Conservation (phyloP, 2,329 filamentous ascomycete species). For the Monosporascus sp. region DNA sequence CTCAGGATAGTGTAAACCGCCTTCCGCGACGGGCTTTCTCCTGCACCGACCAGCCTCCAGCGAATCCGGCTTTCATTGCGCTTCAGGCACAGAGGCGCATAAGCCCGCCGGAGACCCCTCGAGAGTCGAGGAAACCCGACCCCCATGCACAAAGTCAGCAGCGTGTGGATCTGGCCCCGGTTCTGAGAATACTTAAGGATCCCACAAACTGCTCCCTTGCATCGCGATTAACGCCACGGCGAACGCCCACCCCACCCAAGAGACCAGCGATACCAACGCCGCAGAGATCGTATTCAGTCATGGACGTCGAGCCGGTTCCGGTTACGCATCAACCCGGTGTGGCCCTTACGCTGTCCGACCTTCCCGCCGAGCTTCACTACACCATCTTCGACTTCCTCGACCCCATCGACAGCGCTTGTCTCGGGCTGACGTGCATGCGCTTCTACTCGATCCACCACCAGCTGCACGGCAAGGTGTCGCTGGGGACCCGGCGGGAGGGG, state of each 20-base stretch:
- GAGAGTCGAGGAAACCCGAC: slow-evolving; percentile 12
- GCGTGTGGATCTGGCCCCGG: too few species aligned
- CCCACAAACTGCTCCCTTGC: too few species aligned
- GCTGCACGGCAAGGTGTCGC: slow-evolving; percentile 50
- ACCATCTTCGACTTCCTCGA: slow-evolving; percentile 57
- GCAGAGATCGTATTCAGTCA: slow-evolving; percentile 55
- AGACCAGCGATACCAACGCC: slow-evolving; percentile 38
- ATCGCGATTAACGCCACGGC: too few species aligned
- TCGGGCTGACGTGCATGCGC: slow-evolving; percentile 52
- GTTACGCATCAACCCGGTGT: slow-evolving; percentile 42
- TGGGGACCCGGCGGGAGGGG: slow-evolving; percentile 51
- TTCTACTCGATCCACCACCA: slow-evolving; percentile 54
- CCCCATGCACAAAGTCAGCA: slow-evolving; percentile 4
- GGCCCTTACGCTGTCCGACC: slow-evolving; percentile 41
- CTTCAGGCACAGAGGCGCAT: slow-evolving; percentile 12
- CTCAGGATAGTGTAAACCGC: slow-evolving; percentile 9
- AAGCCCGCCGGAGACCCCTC: slow-evolving; percentile 16
- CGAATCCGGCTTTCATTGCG: slow-evolving; percentile 10
- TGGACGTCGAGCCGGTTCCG: slow-evolving; percentile 51
- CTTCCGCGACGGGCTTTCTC: slow-evolving; percentile 26
- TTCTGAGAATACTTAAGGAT: too few species aligned
- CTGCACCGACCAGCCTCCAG: slow-evolving; percentile 18
- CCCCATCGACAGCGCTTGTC: slow-evolving; percentile 57
- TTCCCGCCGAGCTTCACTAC: slow-evolving; percentile 56
- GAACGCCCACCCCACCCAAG: not conserved